These are phyloP conservation scores for Exserohilum turcica DNA, from an alignment of 2,329 filamentous ascomycete species.

Conservation along the genomic window DNA sequence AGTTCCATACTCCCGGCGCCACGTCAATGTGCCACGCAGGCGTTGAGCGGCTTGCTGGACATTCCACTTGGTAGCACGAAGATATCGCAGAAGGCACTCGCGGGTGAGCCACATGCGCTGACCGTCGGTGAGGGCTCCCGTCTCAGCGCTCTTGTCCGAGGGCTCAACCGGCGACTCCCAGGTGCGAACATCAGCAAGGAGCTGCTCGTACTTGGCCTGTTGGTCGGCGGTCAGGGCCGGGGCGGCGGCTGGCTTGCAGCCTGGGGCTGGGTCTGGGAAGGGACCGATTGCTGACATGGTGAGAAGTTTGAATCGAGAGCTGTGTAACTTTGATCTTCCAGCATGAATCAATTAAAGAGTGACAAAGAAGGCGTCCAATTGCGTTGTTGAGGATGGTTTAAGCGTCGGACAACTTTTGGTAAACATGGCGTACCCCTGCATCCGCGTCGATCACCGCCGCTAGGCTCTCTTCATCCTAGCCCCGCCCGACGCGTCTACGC, in stretches of 20 bases:
- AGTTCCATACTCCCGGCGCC: conserved; percentile 89
- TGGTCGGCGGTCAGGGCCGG: conserved; percentile 75
- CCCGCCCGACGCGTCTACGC: conserved; percentile 36
- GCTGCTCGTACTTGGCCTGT: conserved; percentile 76
- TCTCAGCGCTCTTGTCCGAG: conserved; percentile 61
- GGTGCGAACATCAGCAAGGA: conserved; percentile 71
- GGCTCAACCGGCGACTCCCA: conserved; percentile 74
- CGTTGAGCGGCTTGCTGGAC: conserved; percentile 76
- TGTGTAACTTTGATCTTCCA: not conserved
- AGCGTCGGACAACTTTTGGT: conserved; percentile 17
- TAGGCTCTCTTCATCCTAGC: conserved; percentile 25
- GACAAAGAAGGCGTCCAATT: not conserved
- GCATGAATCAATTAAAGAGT: not conserved
- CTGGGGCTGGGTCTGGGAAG: conserved; percentile 48
- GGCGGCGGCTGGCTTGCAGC: conserved; percentile 62
- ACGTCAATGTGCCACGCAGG: conserved; percentile 78
- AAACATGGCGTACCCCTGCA: conserved; percentile 21
- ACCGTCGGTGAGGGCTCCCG: conserved; percentile 71
- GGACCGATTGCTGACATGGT: conserved; percentile 41
- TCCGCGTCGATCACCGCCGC: conserved; percentile 16
- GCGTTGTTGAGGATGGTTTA: not conserved
- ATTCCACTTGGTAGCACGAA: conserved; percentile 89
- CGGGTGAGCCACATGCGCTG: conserved; percentile 90
- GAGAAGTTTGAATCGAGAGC: not conserved
- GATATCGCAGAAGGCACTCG: conserved; percentile 90